Conservation (phyloP, 768 basidiomycete genomes). For the Termitomyces sp. region DNA sequence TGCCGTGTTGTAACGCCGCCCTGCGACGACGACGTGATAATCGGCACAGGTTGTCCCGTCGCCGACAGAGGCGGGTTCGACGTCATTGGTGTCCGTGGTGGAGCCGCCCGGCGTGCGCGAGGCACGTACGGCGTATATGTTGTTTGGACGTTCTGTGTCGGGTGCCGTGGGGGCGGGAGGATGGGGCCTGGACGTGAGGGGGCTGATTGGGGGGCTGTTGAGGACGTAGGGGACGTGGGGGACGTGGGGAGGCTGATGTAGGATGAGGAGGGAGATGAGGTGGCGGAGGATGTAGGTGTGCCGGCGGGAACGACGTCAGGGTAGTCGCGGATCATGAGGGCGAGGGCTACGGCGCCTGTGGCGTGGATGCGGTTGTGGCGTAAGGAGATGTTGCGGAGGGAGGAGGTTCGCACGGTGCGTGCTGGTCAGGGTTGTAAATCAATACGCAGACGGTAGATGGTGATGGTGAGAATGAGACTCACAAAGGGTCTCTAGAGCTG, state of each 20-base stretch:
- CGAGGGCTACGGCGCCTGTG: conserved; percentile 85
- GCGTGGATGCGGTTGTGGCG: conserved; percentile 84
- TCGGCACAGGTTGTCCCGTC: conserved; percentile 47
- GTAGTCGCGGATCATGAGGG: conserved; percentile 96
- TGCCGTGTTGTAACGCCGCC: conserved; percentile 50
- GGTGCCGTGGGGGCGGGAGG: conserved; percentile 37
- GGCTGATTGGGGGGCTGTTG: conserved; percentile 22
- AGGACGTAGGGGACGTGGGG: conserved; percentile 25
- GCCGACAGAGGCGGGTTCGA: conserved; percentile 34
- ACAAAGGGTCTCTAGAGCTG: conserved; percentile 80
- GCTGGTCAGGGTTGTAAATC: conserved; percentile 41
- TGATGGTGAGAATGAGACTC: conserved; percentile 23
- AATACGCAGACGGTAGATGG: background rate
- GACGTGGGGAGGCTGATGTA: conserved; percentile 26
- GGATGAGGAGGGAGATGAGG: conserved; percentile 34
- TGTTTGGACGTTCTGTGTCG: conserved; percentile 55
- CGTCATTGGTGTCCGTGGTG: conserved; percentile 30
- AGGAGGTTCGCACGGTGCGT: conserved; percentile 78
- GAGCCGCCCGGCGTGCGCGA: conserved; percentile 36
- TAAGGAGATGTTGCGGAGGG: conserved; percentile 84
- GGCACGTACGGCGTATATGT: conserved; percentile 83
- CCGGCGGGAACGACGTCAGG: conserved; percentile 64
- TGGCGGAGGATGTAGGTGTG: conserved; percentile 21
- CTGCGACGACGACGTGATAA: conserved; percentile 64
- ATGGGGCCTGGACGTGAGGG: conserved; percentile 27